These are phyloP conservation scores for Kwoniella europaea DNA, from an alignment of 768 basidiomycete species.

Conservation along the genomic window DNA sequence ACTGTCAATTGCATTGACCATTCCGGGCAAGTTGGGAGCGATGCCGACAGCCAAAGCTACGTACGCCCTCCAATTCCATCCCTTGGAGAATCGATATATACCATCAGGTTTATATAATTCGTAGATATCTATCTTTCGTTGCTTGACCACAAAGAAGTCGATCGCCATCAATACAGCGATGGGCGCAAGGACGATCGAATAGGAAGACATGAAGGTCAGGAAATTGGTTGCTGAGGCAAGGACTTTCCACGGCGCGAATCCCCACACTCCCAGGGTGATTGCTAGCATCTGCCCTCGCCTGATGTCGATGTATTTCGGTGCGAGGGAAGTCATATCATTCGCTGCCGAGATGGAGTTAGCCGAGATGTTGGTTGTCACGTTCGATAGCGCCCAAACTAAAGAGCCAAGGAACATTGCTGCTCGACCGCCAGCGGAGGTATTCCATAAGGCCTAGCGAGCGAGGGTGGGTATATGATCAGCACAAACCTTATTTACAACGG, in stretches of 20 bases:
- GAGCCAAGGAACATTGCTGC: constrained; percentile 44
- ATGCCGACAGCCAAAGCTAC: constrained; percentile 45
- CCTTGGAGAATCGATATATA: constrained; percentile 47
- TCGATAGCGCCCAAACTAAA: constrained; percentile 42
- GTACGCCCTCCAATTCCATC: constrained; percentile 51
- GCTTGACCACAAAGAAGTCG: constrained; percentile 46
- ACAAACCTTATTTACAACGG: no score
- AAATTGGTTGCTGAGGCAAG: constrained; percentile 41
- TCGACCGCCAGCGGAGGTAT: constrained; percentile 36
- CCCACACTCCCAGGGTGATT: constrained; percentile 44
- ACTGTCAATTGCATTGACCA: constrained; percentile 49
- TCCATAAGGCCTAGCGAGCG: constrained; percentile 36
- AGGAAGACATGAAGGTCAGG: constrained; percentile 48
- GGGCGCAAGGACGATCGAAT: constrained; percentile 51
- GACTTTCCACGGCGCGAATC: constrained; percentile 50
- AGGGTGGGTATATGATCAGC: no score
- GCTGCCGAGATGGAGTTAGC: constrained; percentile 50
- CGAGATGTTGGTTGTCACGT: constrained; percentile 47
- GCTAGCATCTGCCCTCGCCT: constrained; percentile 48
- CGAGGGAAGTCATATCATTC: constrained; percentile 49
- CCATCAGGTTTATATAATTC: constrained; percentile 45
- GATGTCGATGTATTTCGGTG: constrained; percentile 54
- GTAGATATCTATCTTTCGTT: constrained; percentile 38
- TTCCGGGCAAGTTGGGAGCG: constrained; percentile 50
- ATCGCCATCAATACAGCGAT: constrained; percentile 45